Evolutionary conservation across 108 stramenopile species (phyloP).

Genomic region (Chaetoceros tenuissimus): DNA sequence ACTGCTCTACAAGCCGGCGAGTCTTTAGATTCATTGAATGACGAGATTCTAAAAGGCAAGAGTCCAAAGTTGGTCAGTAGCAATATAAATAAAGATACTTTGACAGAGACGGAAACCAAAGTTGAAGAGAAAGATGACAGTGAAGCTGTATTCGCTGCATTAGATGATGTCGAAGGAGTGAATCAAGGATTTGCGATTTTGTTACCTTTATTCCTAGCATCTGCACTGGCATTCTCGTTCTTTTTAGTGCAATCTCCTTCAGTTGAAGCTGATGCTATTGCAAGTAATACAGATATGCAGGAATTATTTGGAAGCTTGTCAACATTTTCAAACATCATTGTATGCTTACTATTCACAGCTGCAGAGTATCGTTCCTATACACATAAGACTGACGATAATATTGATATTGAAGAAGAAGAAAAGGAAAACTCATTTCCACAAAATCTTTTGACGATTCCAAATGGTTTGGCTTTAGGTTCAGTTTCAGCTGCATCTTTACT

Average conservation of each 20-base stretch:
- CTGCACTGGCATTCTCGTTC: constrained; percentile 16
- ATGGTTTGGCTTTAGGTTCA: no score
- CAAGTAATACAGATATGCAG: not conserved
- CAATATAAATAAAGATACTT: no score
- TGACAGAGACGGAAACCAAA: no score
- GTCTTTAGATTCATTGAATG: constrained; percentile 22
- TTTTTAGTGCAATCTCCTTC: not conserved
- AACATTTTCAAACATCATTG: constrained; percentile 9
- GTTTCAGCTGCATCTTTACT: not conserved
- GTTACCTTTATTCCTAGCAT: constrained; percentile 13
- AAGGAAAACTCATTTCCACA: constrained; percentile 19
- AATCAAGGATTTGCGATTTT: constrained; percentile 9
- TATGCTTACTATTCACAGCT: constrained; percentile 16
- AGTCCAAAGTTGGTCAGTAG: not conserved
- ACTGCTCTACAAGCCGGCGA: no score
- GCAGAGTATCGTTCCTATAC: constrained; percentile 26
- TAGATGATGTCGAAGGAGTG: constrained; percentile 14
- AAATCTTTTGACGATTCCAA: no score
- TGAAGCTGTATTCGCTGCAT: constrained; percentile 3
- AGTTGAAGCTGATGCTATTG: not conserved
- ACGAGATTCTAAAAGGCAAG: constrained; percentile 15
- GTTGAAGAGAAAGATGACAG: not conserved
- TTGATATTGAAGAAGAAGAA: constrained; percentile 3
- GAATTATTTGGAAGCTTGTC: constrained; percentile 1
- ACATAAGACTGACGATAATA: no score